phyloP scores from a whole-genome alignment of 805 yeast species.

The Ogataea naganishii region DNA sequence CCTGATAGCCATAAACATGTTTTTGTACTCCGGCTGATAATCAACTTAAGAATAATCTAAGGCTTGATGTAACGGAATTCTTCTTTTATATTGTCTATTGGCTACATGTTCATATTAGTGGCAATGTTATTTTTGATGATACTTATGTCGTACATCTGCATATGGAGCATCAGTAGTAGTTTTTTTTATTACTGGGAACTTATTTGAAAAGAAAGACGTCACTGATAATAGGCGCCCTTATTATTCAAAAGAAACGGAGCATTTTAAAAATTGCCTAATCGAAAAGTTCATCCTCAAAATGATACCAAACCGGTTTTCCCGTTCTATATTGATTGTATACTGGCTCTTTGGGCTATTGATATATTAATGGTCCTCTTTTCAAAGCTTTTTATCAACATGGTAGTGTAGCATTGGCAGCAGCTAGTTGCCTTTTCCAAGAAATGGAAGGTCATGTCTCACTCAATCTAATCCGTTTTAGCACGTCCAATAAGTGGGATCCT shows the following conservation, averaged over 20 bases:
- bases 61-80: slow-evolving; percentile 24
- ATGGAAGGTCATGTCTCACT: slow-evolving; percentile 10
- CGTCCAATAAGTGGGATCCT: slow-evolving; percentile 17
- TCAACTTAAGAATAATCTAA: slow-evolving; percentile 14
- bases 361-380: too few relatives aligned
- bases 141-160: background rate
- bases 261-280: too few relatives aligned
- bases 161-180: background rate
- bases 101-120: background rate
- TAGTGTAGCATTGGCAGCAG: too few relatives aligned
- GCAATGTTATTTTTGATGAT: background rate
- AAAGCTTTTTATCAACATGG: too few relatives aligned
- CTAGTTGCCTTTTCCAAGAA: too few relatives aligned
- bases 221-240: too few relatives aligned
- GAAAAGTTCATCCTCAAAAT: too few relatives aligned
- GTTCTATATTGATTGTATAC: too few relatives aligned
- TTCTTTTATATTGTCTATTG: background rate
- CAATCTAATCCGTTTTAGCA: slow-evolving; percentile 12
- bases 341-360: too few relatives aligned
- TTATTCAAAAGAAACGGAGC: too few relatives aligned
- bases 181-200: background rate
- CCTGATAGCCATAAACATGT: slow-evolving; percentile 18
- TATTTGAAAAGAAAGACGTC: background rate
- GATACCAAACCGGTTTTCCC: too few relatives aligned
- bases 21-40: slow-evolving; percentile 15